Evolutionary conservation across 116 monocot genomes (phyloP).

Genomic region (Zostera marina): DNA sequence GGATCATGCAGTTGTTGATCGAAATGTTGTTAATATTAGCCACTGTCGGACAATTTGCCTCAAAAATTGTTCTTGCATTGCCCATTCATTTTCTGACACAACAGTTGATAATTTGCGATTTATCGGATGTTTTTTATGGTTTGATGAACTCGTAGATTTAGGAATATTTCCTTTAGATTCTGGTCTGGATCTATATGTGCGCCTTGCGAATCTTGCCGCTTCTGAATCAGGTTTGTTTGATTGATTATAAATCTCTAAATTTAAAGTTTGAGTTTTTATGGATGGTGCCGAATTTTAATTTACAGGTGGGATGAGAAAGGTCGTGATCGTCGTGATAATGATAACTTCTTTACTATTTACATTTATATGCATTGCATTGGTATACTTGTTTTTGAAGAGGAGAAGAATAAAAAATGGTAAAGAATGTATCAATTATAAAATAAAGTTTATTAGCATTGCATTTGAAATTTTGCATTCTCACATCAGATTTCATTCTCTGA

Average conservation of each 20-base stretch:
- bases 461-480: neutral
- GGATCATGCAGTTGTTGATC: neutral
- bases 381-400: neutral
- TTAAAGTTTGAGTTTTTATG: neutral
- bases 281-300: neutral
- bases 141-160: conserved; percentile 3
- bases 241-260: neutral
- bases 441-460: neutral
- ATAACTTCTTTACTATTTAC: neutral
- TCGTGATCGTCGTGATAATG: neutral
- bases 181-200: neutral
- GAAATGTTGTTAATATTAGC: neutral
- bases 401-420: neutral
- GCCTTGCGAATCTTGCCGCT: conserved; percentile 5
- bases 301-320: neutral
- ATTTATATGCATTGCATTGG: neutral
- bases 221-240: neutral
- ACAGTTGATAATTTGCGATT: neutral
- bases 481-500: too few relatives aligned
- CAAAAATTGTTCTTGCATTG: neutral
- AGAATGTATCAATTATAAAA: neutral
- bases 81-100: neutral
- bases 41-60: conserved; percentile 2
- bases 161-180: neutral
- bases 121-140: conserved; percentile 4